Base-by-base conservation (phyloP, 108 stramenopile genomes). In the Bacterosira constricta region DNA sequence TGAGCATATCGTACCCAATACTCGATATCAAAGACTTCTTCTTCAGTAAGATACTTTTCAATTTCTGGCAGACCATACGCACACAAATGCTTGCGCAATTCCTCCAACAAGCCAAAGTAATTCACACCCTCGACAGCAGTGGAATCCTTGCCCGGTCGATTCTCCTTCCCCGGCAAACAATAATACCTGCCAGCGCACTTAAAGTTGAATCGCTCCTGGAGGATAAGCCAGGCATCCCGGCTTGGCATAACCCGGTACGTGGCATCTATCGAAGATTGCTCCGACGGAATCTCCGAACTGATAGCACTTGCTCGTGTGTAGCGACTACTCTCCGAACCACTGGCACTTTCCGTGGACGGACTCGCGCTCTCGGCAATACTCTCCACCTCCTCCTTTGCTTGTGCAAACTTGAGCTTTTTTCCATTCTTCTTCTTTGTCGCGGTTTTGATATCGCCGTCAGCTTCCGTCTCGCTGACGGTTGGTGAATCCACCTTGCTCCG, bases 81-180 rank as follows among this genome's bases (percentile, higher is more conserved):
- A 34, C 76, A 77, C 53, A 77, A 39, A 39, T 77, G 63, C 27
- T 72, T 64, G 8, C 76, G 51, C 3, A 77, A 42, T 11, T 49
- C 45, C 7, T 57, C 58, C 4, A 77, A 21, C 0, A 63, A 56
- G n/a, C 36, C 17, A 12, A 77, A 77, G 44, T 72, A 72, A 39
- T 77, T 56, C 0, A 36, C 31, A 4, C 71, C 71, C 29, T 77
- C 63, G n/a, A n/a, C 20, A 37, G 76, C 76, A 38, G 21, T 35
- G 10, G 70, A 54, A 26, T 65, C 32, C 8, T 66, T 66, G 2
- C 66, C 58, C 15, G 75, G 75, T 21, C 50, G 66, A n/a, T 71
- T 71, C 18, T 77, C 76, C 4, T 59, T 47, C 4, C 71, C 76
- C 2, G 76, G 76, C 34, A 77, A 64, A 45, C 76, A 77, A 35